Evolutionary conservation across 768 basidiomycete genomes (phyloP).

Genomic region (Austroboletus eburneus): DNA sequence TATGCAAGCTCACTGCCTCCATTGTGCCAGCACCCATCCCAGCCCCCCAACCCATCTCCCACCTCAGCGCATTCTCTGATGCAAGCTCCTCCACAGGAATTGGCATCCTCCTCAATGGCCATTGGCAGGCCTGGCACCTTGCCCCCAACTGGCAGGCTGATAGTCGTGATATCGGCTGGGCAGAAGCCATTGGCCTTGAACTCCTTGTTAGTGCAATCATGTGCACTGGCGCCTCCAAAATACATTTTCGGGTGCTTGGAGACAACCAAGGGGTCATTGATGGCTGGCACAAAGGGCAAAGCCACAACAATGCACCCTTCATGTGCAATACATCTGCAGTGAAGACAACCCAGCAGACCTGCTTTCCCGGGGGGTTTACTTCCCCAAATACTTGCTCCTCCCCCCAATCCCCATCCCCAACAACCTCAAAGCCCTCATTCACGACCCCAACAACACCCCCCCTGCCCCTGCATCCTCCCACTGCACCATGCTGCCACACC

Average conservation of each 20-base stretch:
- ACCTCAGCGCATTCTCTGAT: neutral
- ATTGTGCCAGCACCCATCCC: neutral
- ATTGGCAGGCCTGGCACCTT: neutral
- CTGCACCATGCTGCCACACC: too few relatives aligned
- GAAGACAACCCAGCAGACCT: neutral
- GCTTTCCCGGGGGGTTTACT: neutral
- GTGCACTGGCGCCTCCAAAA: neutral
- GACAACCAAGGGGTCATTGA: slow-evolving; percentile 37
- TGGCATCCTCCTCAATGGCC: neutral
- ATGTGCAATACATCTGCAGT: neutral
- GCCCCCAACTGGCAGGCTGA: neutral
- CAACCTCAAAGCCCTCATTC: neutral
- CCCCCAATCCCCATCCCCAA: neutral
- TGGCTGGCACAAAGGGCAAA: slow-evolving; percentile 31
- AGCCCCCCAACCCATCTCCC: neutral
- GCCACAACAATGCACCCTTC: slow-evolving; percentile 19
- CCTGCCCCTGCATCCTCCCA: too few relatives aligned
- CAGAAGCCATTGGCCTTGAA: slow-evolving; percentile 42
- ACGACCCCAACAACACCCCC: neutral
- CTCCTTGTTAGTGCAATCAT: slow-evolving; percentile 30
- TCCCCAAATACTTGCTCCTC: neutral
- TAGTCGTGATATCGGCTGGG: slow-evolving; percentile 42
- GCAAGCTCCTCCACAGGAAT: neutral
- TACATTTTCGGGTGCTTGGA: slow-evolving; percentile 2
- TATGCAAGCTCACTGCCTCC: neutral